phyloP scores from a whole-genome alignment of 2,329 filamentous ascomycete genomes.

The Dothidotthia symphoricarpi region DNA sequence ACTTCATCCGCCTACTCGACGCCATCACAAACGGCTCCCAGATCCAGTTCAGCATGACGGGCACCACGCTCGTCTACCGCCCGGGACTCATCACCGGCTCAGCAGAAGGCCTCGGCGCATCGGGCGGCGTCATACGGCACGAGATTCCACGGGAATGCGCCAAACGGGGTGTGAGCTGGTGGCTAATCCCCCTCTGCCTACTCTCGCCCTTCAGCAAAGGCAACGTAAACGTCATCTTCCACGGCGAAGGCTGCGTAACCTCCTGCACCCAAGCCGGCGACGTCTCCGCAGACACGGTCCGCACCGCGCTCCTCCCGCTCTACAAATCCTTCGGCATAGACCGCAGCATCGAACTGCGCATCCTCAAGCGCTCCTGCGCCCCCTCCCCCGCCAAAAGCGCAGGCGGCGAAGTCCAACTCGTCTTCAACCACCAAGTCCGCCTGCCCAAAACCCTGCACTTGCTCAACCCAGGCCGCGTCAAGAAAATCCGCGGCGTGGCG shows the following conservation, averaged over 20 bases:
- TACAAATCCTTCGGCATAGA: conserved; percentile 90
- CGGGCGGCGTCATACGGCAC: conserved; percentile 74
- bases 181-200: conserved; percentile 82
- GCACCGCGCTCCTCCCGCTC: conserved; percentile 86
- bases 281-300: conserved; percentile 87
- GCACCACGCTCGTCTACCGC: conserved; percentile 87
- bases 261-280: conserved; percentile 80
- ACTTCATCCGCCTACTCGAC: conserved; percentile 91
- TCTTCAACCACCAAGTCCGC: conserved; percentile 90
- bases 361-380: conserved; percentile 69
- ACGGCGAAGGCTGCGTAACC: conserved; percentile 89
- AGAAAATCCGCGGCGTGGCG: conserved; percentile 85
- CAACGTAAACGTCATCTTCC: conserved; percentile 85
- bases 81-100: conserved; percentile 90
- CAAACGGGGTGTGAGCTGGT: conserved; percentile 84
- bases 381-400: conserved; percentile 75
- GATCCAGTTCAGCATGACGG: conserved; percentile 94
- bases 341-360: conserved; percentile 78
- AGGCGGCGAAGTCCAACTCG: conserved; percentile 86
- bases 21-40: conserved; percentile 91
- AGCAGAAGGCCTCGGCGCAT: conserved; percentile 70
- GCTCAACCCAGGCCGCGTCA: conserved; percentile 78
- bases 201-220: conserved; percentile 91
- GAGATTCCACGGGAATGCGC: conserved; percentile 72
- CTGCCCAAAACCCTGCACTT: conserved; percentile 92